Conservation (phyloP, 176 grass and related monocot species). For the Triticum turgidum region DNA sequence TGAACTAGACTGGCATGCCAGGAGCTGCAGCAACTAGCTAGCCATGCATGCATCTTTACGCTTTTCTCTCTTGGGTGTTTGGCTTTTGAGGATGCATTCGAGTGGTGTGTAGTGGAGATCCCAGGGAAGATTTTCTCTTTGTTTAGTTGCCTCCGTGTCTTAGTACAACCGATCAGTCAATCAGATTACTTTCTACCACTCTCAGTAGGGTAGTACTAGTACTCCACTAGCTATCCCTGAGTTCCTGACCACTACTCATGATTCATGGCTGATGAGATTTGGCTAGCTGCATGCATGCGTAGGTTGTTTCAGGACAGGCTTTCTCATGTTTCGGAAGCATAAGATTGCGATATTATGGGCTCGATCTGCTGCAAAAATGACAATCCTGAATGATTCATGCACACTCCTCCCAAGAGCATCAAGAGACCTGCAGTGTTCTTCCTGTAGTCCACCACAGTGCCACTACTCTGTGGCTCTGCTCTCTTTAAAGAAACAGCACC, state of each 20-base stretch:
- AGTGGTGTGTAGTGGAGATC: slow-evolving; percentile 48
- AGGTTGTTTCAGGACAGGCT: slow-evolving; percentile 40
- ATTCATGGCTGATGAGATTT: slow-evolving; percentile 38
- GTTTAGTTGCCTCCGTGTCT: slow-evolving; percentile 34
- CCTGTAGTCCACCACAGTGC: slow-evolving; percentile 36
- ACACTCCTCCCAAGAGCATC: slow-evolving; percentile 38
- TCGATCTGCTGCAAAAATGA: slow-evolving; percentile 16
- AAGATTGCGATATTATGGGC: slow-evolving; percentile 40
- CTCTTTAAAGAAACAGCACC: slow-evolving; percentile 48
- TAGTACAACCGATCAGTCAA: slow-evolving; percentile 18
- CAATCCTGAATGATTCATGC: slow-evolving; percentile 7
- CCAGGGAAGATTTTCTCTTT: slow-evolving; percentile 52
- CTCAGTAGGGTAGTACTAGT: neutral
- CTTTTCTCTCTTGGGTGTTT: slow-evolving; percentile 60
- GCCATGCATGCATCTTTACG: slow-evolving; percentile 56
- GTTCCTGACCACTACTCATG: neutral
- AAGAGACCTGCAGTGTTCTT: slow-evolving; percentile 57
- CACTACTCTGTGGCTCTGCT: slow-evolving; percentile 13
- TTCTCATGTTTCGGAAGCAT: slow-evolving; percentile 49
- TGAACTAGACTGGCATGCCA: slow-evolving; percentile 90
- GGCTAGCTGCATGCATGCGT: slow-evolving; percentile 27
- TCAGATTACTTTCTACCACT: slow-evolving; percentile 23
- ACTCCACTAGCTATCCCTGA: slow-evolving; percentile 22
- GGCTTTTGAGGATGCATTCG: slow-evolving; percentile 45
- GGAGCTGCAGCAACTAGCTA: slow-evolving; percentile 29